Base-by-base conservation (phyloP, 2,329 filamentous ascomycete genomes). In the Fusarium dimerum region DNA sequence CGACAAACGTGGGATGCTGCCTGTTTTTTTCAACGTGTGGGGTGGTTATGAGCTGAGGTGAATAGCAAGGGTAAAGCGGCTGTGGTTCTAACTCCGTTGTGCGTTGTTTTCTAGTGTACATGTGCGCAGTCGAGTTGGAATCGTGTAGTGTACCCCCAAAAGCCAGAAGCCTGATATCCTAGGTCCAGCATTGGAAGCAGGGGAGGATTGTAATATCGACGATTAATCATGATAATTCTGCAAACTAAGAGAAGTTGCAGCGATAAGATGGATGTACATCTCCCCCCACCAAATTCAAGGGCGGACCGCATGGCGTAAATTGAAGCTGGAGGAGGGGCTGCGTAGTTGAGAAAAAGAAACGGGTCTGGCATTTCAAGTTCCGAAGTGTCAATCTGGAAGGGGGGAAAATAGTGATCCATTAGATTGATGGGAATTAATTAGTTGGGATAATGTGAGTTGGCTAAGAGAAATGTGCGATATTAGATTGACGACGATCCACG, bases 401-500 rank as follows among this genome's bases (percentile, higher is more conserved):
- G 59, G 54, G 52, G 48, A 43, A 32, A 46, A 39, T 46, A 46
- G 40, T 41, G n/a, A 11, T 36, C 43, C 42, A 42, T 9, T 43
- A 43, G 43, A 50, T 42, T 43, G 16, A 46, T 43, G 58, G 47
- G 49, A 54, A 58, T 60, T 48, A 34, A 55, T 55, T 55, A 46
- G 40, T 17, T 45, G 57, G 54, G 54, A 60, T 60, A 60, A 60
- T 60, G 57, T 32, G 45, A 29, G 57, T 60, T 60, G 57, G 57
- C 57, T 60, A 60, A 60, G 40, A 60, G 57, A 60, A 60, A 58
- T 42, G 34, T 48, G 55, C 52, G 57, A 53, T 53, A 54, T 41
- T 40, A 44, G 36, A 41, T 55, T 40, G 55, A 60, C 32, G 32
- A 15, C 13, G 32, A 36, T 36, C 32, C 10, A 36, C 5, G 13